Base-by-base conservation (phyloP, 2,329 filamentous ascomycete species). In the Atkinsonella hypoxylon region DNA sequence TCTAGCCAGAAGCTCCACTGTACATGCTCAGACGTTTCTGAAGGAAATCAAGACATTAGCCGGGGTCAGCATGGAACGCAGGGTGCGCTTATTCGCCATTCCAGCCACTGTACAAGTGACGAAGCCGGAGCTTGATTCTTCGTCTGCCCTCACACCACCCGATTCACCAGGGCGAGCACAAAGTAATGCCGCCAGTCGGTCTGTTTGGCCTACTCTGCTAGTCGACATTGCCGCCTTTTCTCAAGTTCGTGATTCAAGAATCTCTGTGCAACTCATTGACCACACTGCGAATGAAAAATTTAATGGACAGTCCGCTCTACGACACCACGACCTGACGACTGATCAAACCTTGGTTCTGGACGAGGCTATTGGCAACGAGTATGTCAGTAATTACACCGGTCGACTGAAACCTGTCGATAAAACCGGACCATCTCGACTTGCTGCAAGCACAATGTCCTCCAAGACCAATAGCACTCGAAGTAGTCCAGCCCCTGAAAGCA, bases 321-420 rank as follows among this genome's bases (percentile, higher is more conserved):
- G 79, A 41, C 70, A 81, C 49, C 77, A 82, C 47, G 82, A 83
- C 1, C 72, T 96, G 20, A 78, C 76, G n/a, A 79, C 81, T 32
- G 83, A 88, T 54, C 81, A 87, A 60, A 80, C 83, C 3, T 75
- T 96, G 47, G 81, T 95, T n/a, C 70, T 97, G 5, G 91, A 97
- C 63, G 89, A 95, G 64, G 76, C 83, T 54, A 73, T 84, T 45
- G 76, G 78, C 17, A 78, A 81, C 46, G 67, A 68, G 13, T 82
- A 73, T 60, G 76, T 86, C 8, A 78, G 77, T 26, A 80, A 67
- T 11, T 74, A 72, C 58, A 67, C 60, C 5, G 63, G 61, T 6
- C 61, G 60, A 26, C 54, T 58, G 9, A 59, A 64, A 51, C 59
- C 58, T 13, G 66, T 66, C 32, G 66, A 65, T 43, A 71, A 69